Conservation (phyloP, 2,329 filamentous ascomycete species). For the Ophiosphaerella herpotricha region DNA sequence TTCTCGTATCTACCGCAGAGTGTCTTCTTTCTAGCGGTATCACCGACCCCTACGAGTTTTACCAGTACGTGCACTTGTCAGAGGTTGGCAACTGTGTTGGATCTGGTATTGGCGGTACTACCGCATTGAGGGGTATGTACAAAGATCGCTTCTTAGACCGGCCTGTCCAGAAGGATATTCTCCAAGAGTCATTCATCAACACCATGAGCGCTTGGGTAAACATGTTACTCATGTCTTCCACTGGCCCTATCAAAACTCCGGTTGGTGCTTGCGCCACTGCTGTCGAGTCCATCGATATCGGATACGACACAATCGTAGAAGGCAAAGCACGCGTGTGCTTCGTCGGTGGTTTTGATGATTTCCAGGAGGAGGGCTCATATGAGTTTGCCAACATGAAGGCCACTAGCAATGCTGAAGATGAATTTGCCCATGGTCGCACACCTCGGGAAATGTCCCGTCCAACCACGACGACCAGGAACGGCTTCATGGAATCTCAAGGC, state of each 20-base stretch:
- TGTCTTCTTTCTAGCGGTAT: conserved; percentile 90
- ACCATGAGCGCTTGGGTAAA: conserved; percentile 99
- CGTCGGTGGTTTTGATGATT: conserved; percentile 98
- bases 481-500: conserved; percentile 99
- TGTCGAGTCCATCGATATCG: conserved; percentile 96
- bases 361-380: conserved; percentile 98
- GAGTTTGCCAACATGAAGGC: conserved; percentile 99
- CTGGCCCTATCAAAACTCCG: conserved; percentile 96
- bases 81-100: conserved; percentile 98
- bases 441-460: conserved; percentile 97
- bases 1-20: conserved; percentile 92
- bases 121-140: conserved; percentile 95
- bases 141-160: conserved; percentile 96
- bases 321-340: conserved; percentile 97
- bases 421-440: conserved; percentile 92
- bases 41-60: conserved; percentile 98
- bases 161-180: conserved; percentile 96
- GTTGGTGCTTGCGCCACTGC: conserved; percentile 97
- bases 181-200: conserved; percentile 99
- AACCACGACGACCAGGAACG: conserved; percentile 93
- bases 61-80: conserved; percentile 98
- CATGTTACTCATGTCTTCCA: conserved; percentile 96
- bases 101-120: conserved; percentile 95
- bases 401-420: conserved; percentile 96
- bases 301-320: conserved; percentile 97